These are phyloP conservation scores for Schwanniomyces pseudopolymorphus DNA, from an alignment of 805 yeast species.

Conservation along the genomic window DNA sequence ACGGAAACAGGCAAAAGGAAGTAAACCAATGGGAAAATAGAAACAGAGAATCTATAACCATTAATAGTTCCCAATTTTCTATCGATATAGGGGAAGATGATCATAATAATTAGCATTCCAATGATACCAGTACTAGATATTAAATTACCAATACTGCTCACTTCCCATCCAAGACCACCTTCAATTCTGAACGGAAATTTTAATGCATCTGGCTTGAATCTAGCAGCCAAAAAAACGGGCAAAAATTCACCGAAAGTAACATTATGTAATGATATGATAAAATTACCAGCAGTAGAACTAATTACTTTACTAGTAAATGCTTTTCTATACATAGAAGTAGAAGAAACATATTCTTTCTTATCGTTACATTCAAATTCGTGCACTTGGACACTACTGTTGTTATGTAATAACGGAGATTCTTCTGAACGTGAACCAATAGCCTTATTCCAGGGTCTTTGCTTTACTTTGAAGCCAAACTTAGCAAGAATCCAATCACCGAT, in stretches of 20 bases:
- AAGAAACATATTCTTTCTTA: not conserved
- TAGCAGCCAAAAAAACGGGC: slow-evolving; percentile 52
- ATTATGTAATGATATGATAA: slow-evolving; percentile 46
- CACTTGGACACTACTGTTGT: slow-evolving; percentile 5
- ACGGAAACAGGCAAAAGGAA: slow-evolving; percentile 47
- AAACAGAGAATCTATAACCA: slow-evolving; percentile 41
- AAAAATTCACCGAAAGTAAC: slow-evolving; percentile 53
- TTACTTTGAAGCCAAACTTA: slow-evolving; percentile 23
- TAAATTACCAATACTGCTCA: slow-evolving; percentile 49
- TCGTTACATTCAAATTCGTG: slow-evolving; percentile 2
- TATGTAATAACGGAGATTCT: slow-evolving; percentile 4
- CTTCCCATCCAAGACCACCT: slow-evolving; percentile 54
- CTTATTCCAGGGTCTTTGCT: slow-evolving; percentile 28
- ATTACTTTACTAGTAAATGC: slow-evolving; percentile 30
- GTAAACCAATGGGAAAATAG: slow-evolving; percentile 46
- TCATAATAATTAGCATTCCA: slow-evolving; percentile 49
- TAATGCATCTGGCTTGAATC: slow-evolving; percentile 21
- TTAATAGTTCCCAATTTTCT: slow-evolving; percentile 44
- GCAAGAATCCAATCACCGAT: slow-evolving; percentile 33
- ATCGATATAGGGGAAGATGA: slow-evolving; percentile 54
- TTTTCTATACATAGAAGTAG: slow-evolving; percentile 16
- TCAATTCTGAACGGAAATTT: slow-evolving; percentile 47
- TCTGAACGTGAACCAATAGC: slow-evolving; percentile 1
- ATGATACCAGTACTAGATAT: slow-evolving; percentile 54
- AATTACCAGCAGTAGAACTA: slow-evolving; percentile 33